Base-by-base conservation (phyloP, 202 grass and related monocot species). In the Schoenoplectus tabernaemontani region DNA sequence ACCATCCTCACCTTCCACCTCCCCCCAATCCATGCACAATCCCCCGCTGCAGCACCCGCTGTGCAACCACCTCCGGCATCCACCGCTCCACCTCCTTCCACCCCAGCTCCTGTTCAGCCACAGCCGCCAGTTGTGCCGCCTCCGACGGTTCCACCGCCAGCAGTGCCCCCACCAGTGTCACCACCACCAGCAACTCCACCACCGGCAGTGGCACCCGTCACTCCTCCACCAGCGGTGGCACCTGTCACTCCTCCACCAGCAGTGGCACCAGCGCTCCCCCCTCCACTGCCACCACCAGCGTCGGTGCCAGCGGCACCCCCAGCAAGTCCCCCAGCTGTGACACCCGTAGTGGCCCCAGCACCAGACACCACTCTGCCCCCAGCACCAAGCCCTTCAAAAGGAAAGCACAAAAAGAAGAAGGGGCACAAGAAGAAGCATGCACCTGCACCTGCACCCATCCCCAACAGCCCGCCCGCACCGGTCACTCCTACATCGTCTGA, bases 341-440 rank as follows among this genome's bases (percentile, higher is more conserved):
- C 66, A 1, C 81, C 87, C 0, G 36, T 81, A 26, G 4, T 65
- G 42, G 79, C 85, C 58, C 58, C 57, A 0, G 11, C 60, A 54
- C 66, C 78, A 4, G 64, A 44, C 12, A 17, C 60, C 2, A 4
- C 4, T 41, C 56, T 73, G 2, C 47, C 59, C 13, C 37, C 64
- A 1, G 16, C 70, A 44, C 59, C 93, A n/a, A 72, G 82, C 16
- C 87, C 89, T 59, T 53, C 85, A 28, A 96, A 96, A 86, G 68
- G 87, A 42, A 96, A 85, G 77, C 83, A 88, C 65, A 96, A 87
- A 80, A 85, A 59, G 86, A 92, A 76, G 86, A 85, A 83, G 36
- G n/a, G n/a, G n/a, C n/a, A n/a, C n/a, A n/a, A n/a, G n/a, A n/a
- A n/a, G n/a, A n/a, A n/a, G n/a, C 36, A 37, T 37, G n/a, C n/a